Conservation (phyloP, 805 yeast genomes). For the Kuraishia hungarica region DNA sequence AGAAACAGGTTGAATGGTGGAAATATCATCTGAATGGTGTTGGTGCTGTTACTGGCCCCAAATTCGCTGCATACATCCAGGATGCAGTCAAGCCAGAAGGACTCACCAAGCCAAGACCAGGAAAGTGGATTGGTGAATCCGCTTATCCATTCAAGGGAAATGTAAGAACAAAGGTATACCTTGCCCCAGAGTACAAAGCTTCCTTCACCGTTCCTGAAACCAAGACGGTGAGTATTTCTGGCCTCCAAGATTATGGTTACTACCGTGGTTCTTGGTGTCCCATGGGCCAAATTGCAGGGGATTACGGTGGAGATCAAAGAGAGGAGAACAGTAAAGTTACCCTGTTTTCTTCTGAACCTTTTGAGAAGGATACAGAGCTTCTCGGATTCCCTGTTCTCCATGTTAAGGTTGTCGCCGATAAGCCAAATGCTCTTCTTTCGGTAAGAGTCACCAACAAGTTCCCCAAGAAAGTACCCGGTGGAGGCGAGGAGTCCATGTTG, state of each 20-base stretch:
- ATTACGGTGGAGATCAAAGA: slow-evolving; percentile 35
- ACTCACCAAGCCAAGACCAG: slow-evolving; percentile 27
- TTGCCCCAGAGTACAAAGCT: slow-evolving; percentile 8
- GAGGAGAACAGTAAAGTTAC: slow-evolving; percentile 31
- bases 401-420: slow-evolving; percentile 25
- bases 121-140: slow-evolving; percentile 28
- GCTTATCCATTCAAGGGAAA: slow-evolving; percentile 10
- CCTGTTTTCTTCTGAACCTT: slow-evolving; percentile 23
- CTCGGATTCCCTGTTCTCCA: slow-evolving; percentile 30
- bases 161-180: slow-evolving; percentile 6
- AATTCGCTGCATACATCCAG: slow-evolving; percentile 31
- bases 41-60: slow-evolving; percentile 20
- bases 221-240: slow-evolving; percentile 15
- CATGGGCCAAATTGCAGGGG: slow-evolving; percentile 32
- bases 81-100: slow-evolving; percentile 28
- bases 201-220: slow-evolving; percentile 9
- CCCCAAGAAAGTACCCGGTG: slow-evolving; percentile 16
- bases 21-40: slow-evolving; percentile 23
- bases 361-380: slow-evolving; percentile 17
- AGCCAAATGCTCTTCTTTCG: slow-evolving; percentile 27
- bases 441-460: slow-evolving; percentile 30
- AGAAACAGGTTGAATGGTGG: slow-evolving; percentile 32
- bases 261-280: slow-evolving; percentile 39
- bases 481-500: slow-evolving; percentile 23
- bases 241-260: slow-evolving; percentile 30